Base-by-base conservation (phyloP, 2,329 filamentous ascomycete species). In the Fusarium kyushuense region DNA sequence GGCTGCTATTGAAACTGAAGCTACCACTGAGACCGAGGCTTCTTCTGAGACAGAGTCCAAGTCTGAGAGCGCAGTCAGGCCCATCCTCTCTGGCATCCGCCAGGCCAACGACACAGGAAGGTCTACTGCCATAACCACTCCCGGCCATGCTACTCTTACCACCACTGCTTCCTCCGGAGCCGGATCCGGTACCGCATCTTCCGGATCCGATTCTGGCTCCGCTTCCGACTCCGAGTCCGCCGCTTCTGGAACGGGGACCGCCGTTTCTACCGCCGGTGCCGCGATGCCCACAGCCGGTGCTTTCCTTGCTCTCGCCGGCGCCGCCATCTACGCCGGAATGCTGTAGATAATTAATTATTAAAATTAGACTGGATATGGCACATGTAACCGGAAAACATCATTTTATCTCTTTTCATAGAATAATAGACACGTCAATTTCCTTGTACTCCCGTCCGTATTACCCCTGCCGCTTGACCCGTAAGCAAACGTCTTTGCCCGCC, bases 241-340 rank as follows among this genome's bases (percentile, higher is more conserved):
- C 43, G 54, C 65, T 45, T 60, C 71, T 43, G 61, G 70, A 27
- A 55, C 61, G 48, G 63, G 58, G 29, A 46, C 63, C 23, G 56
- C 68, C 35, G 54, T 65, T 52, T 68, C 70, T 41, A 71, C 72
- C 41, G 69, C 61, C 41, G 72, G 70, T 21, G 71, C 73, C 25
- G 70, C 60, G 33, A 63, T 72, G 64, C 62, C 74, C 25, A 72
- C 75, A 25, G 72, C 69, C 40, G 73, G 49, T 13, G 71, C 72
- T 29, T 54, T 74, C 25, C 52, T 77, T 19, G 75, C 76, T 32
- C 40, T 76, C 43, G 76, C 74, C 43, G 76, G 75, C 40, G 71
- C 74, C 38, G 76, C 69, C 21, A 75, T 73, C 48, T 74, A 70
- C 43, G 63, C 69, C 46, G 76, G 72, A 27, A 56, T 78, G 40